Evolutionary conservation across 768 basidiomycete species (phyloP), one percentile per base, ranked within the genome.

Genomic region (Tricholoma saponaceum): DNA sequence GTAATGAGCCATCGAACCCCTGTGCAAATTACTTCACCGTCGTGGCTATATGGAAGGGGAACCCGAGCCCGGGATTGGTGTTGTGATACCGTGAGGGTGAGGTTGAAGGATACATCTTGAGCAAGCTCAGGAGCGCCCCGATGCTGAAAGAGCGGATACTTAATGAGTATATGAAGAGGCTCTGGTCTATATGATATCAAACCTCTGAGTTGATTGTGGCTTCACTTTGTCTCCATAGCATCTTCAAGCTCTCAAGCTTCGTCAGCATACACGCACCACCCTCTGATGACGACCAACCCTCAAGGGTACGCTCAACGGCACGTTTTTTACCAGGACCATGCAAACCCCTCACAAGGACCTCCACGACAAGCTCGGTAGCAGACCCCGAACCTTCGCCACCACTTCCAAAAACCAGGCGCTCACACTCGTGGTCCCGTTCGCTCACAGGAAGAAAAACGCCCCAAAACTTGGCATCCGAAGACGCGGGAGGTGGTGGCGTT

Each of bases 41-140:
- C 85, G 66, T 95, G 94, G 2, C 81, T 90, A 67, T 97, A 99
- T 2, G 96, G 96, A 35, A 98, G 73, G 13, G 92, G 89, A 2
- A 98, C 94, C 57, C 83, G 80, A 1, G 91, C 86, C 52, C 92
- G 81, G 20, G 88, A 86, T 59, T 82, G 80, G 66, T 87, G 86
- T 67, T 98, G 96, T 22, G 89, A 83, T 14, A 83, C 77, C 8
- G 94, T 98, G 54, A 98, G 81, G 53, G 76, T 82, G 26, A 98
- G 80, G 69, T 97, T 97, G 79, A 98, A 98, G 0, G 93, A 80
- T n/a, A 90, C 70, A 62, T 84, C 80, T 54, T 85, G 80, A 2
- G 84, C 85, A 2, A 87, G 82, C 64, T 92, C 85, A 5, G 75
- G 71, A n/a, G 73, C 66, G 37, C 69, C 65, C 72, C 77, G 53